phyloP scores from a whole-genome alignment of 805 yeast genomes.

The Naumovozyma baii region DNA sequence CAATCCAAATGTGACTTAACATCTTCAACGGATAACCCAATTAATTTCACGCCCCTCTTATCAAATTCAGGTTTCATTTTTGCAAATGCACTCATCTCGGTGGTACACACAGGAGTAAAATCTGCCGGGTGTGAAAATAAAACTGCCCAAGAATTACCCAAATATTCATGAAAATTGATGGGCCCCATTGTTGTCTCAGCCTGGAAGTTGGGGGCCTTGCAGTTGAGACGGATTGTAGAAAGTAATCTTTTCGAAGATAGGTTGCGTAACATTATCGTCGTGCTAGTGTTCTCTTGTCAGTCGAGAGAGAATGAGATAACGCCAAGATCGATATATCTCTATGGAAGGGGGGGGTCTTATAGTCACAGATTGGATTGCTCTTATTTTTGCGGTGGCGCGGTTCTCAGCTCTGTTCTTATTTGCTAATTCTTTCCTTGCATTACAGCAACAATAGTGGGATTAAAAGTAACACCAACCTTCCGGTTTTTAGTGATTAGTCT shows the following conservation, averaged over 20 bases:
- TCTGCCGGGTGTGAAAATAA: conserved; percentile 93
- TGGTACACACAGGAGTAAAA: conserved; percentile 94
- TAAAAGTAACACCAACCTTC: too few species aligned
- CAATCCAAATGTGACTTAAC: conserved; percentile 72
- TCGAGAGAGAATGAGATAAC: too few species aligned
- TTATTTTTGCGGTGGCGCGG: too few species aligned
- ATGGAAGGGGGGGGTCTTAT: too few species aligned
- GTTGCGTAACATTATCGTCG: background rate
- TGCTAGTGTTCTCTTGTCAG: too few species aligned
- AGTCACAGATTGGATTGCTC: too few species aligned
- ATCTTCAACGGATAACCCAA: conserved; percentile 83
- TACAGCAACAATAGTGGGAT: too few species aligned
- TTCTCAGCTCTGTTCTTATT: too few species aligned
- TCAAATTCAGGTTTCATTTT: conserved; percentile 80
- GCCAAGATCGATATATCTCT: too few species aligned
- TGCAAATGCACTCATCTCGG: conserved; percentile 92
- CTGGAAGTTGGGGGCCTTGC: conserved; percentile 78
- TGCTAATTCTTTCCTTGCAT: too few species aligned
- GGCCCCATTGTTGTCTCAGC: conserved; percentile 77
- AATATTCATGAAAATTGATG: conserved; percentile 77
- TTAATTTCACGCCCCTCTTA: conserved; percentile 74
- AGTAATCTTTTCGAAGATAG: background rate
- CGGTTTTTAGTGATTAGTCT: too few species aligned
- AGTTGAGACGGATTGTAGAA: conserved; percentile 47
- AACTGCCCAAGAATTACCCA: conserved; percentile 80